Conservation (phyloP, 768 basidiomycete genomes). For the Candolleomyces efflorescens region DNA sequence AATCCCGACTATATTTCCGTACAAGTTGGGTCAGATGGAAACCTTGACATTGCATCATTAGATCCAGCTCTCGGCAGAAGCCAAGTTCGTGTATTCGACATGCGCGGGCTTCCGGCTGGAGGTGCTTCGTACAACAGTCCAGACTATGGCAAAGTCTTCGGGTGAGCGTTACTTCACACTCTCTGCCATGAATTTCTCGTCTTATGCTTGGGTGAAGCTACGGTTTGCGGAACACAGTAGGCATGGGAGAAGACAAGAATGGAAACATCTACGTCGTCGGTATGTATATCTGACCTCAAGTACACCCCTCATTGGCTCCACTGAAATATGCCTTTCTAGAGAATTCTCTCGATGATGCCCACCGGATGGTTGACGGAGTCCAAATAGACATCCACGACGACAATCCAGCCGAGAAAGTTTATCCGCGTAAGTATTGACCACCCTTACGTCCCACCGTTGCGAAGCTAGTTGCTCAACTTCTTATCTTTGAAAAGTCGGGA, state of each 20-base stretch:
- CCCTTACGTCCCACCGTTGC: background rate
- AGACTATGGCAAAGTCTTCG: conserved; percentile 1
- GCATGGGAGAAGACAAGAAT: conserved; percentile 8
- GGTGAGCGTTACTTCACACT: too few relatives aligned
- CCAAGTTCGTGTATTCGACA: conserved; percentile 10
- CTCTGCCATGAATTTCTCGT: too few relatives aligned
- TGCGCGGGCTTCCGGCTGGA: background rate
- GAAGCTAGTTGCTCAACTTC: background rate
- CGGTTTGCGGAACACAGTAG: conserved; percentile 10
- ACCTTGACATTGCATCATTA: conserved; percentile 8
- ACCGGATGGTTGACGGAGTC: conserved; percentile 2
- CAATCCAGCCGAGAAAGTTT: conserved; percentile 12
- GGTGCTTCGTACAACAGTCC: conserved; percentile 3
- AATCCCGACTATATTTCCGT: conserved; percentile 10
- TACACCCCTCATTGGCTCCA: too few relatives aligned
- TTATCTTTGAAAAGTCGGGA: conserved; percentile 4
- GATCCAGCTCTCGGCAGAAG: conserved; percentile 4
- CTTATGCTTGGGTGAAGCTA: background rate
- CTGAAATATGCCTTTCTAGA: conserved; percentile 5
- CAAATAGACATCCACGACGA: conserved; percentile 6
- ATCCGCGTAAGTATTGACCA: conserved; percentile 6
- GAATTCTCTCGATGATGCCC: conserved; percentile 7
- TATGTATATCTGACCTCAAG: background rate
- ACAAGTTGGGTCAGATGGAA: conserved; percentile 10
- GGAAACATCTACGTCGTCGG: conserved; percentile 6